These are phyloP conservation scores for Conringia planisiliqua DNA, from an alignment of 345 rosid species.

Conservation along the genomic window DNA sequence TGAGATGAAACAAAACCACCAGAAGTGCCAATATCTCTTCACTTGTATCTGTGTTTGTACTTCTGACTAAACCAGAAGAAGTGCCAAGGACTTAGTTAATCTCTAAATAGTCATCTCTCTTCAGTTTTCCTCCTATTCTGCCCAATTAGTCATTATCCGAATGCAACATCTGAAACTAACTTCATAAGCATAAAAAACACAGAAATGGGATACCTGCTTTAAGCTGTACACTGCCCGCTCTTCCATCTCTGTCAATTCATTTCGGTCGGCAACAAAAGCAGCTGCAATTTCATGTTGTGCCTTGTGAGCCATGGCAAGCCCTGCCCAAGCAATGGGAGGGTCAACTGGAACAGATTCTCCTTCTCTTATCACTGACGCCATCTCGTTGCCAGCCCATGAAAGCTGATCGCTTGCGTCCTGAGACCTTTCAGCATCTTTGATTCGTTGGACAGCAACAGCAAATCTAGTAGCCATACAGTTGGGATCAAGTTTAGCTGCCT, in stretches of 20 bases:
- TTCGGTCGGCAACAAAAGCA: conserved; percentile 60
- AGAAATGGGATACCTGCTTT: conserved; percentile 61
- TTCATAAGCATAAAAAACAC: not conserved
- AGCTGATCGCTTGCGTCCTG: conserved; percentile 89
- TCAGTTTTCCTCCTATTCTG: not conserved
- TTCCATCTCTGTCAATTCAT: conserved; percentile 62
- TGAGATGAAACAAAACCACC: not conserved
- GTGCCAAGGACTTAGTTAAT: not conserved
- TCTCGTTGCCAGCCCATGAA: conserved; percentile 91
- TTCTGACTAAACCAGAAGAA: not conserved
- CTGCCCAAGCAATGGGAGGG: conserved; percentile 84
- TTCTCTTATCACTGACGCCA: conserved; percentile 93
- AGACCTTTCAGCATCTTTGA: conserved; percentile 92
- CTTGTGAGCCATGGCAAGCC: conserved; percentile 91
- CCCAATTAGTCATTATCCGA: not conserved
- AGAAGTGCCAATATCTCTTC: not conserved
- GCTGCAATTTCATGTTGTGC: conserved; percentile 86
- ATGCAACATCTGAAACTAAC: not conserved
- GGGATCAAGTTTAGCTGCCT: conserved; percentile 95
- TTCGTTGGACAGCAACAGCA: conserved; percentile 85
- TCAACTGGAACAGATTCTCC: conserved; percentile 80
- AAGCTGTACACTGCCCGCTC: conserved; percentile 72
- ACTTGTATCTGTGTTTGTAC: not conserved
- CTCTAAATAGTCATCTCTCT: not conserved
- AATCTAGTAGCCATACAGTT: conserved; percentile 92